Conservation (phyloP, 1,284 basidiomycete genomes). For the Naganishia sp. region DNA sequence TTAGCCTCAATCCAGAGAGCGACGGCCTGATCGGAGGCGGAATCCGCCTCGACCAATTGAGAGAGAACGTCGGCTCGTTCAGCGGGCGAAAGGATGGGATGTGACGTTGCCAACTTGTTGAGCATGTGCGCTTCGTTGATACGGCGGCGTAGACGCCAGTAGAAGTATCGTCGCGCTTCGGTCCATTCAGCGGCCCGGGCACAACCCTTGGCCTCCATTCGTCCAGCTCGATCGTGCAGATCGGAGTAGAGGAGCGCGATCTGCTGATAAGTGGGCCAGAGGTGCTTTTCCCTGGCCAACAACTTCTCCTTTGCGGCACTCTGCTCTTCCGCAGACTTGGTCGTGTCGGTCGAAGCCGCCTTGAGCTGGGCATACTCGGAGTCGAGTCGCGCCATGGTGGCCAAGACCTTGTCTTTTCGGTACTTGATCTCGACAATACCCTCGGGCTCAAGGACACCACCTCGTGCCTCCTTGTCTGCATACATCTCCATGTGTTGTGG, state of each 20-base stretch:
- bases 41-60: constrained; percentile 46
- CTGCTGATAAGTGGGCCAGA: constrained; percentile 89
- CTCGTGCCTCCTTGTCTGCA: constrained; percentile 91
- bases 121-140: constrained; percentile 56
- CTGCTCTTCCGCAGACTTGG: constrained; percentile 72
- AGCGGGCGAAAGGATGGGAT: constrained; percentile 50
- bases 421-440: constrained; percentile 87
- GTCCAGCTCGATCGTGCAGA: constrained; percentile 85
- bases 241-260: constrained; percentile 94
- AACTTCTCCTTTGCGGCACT: constrained; percentile 68
- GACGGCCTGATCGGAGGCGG: constrained; percentile 45
- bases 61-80: constrained; percentile 48
- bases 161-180: constrained; percentile 87
- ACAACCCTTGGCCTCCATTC: constrained; percentile 98
- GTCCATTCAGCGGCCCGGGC: constrained; percentile 82
- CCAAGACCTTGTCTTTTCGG: constrained; percentile 83
- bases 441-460: constrained; percentile 96
- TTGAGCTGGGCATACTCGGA: constrained; percentile 78
- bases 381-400: constrained; percentile 93
- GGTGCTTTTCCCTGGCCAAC: constrained; percentile 73
- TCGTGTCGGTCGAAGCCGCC: constrained; percentile 71
- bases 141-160: constrained; percentile 80
- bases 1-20: constrained; percentile 52
- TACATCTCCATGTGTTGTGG: constrained; percentile 99
- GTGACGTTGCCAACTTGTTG: constrained; percentile 51